phyloP scores from a whole-genome alignment of 495 filamentous ascomycete species.

The Niebla homalea region DNA sequence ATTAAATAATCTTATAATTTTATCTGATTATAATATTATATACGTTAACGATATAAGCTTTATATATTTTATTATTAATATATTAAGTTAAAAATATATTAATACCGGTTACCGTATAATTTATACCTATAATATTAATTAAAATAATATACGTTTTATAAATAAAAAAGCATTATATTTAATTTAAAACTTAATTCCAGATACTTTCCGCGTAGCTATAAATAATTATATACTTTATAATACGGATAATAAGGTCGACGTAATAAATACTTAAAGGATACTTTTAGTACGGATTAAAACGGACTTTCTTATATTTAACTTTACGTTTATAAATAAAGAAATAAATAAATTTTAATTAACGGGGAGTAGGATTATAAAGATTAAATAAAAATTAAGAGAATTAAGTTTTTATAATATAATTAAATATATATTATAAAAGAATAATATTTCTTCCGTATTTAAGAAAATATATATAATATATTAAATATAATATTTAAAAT shows the following conservation, averaged over 20 bases:
- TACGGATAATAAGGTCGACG: no score
- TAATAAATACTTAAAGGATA: no score
- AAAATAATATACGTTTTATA: background rate
- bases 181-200: no score
- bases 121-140: background rate
- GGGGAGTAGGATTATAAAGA: background rate
- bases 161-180: no score
- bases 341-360: background rate
- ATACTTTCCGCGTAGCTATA: no score
- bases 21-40: background rate
- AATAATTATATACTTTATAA: no score
- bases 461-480: background rate
- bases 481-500: background rate
- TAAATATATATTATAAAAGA: background rate
- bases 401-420: background rate
- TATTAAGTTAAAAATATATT: background rate
- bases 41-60: background rate
- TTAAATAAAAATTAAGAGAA: background rate
- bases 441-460: no score
- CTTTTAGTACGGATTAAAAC: no score
- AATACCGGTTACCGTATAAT: background rate
- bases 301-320: background rate
- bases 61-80: background rate
- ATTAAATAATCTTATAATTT: background rate
- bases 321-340: background rate